Percentiles rank a stretch among this genome's conserved stretches.
Conservation (phyloP, 2,329 filamentous ascomycete genomes). For the Colletotrichum simmondsii region DNA sequence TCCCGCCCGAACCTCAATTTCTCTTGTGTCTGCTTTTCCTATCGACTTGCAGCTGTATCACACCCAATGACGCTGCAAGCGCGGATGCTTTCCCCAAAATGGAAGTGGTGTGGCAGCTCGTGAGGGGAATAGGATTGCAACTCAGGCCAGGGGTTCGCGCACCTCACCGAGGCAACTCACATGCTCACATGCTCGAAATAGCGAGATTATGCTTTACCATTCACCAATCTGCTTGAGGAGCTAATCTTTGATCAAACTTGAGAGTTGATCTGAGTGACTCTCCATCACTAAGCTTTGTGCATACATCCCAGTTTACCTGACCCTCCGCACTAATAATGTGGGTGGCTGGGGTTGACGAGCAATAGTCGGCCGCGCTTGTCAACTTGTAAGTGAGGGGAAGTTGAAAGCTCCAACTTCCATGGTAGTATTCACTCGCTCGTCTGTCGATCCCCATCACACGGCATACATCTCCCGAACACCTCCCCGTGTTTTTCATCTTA, state of each 20-base stretch:
- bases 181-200: slow-evolving; percentile 26
- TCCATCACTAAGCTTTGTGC: background rate
- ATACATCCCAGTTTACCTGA: background rate
- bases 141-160: background rate
- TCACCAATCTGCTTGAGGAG: background rate
- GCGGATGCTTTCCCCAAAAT: slow-evolving; percentile 18
- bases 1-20: background rate
- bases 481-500: background rate
- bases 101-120: slow-evolving; percentile 3
- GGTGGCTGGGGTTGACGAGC: slow-evolving; percentile 4
- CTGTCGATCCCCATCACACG: slow-evolving; percentile 11
- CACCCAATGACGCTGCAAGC: slow-evolving; percentile 16
- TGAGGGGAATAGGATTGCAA: slow-evolving; percentile 2
- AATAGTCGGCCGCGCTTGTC: background rate
- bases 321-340: background rate
- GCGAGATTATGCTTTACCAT: background rate
- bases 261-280: background rate
- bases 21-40: background rate
- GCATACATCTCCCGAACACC: background rate
- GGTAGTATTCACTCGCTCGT: slow-evolving; percentile 7
- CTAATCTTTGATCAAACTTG: background rate
- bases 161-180: slow-evolving; percentile 25
- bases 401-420: background rate
- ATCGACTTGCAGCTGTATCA: background rate
- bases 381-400: slow-evolving; percentile 22